Evolutionary conservation across 1,139 yeast genomes (phyloP).

Genomic region (Taphrina pruni): DNA sequence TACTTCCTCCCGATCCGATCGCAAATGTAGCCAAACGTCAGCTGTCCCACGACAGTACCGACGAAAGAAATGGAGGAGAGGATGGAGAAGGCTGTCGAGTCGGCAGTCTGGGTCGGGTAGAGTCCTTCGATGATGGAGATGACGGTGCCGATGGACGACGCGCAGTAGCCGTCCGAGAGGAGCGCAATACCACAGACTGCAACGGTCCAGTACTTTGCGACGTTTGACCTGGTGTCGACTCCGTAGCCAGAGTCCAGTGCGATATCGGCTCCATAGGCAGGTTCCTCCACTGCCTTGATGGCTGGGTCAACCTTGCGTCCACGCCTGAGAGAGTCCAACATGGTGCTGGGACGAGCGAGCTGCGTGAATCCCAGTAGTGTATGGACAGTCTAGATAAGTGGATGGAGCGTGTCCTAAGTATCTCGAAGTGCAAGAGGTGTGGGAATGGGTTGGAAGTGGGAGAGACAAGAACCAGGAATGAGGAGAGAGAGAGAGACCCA

Average conservation of each 20-base stretch:
- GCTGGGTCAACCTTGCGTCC: slow-evolving; percentile 24
- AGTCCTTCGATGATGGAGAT: slow-evolving; percentile 67
- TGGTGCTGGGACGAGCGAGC: neutral
- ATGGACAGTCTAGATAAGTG: too few relatives aligned
- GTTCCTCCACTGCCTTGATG: slow-evolving; percentile 22
- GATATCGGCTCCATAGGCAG: slow-evolving; percentile 17
- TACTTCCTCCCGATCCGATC: slow-evolving; percentile 78
- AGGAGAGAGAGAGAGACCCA: too few relatives aligned
- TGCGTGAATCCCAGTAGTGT: too few relatives aligned
- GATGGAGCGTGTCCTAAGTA: too few relatives aligned
- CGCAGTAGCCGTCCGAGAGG: slow-evolving; percentile 57
- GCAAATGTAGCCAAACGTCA: slow-evolving; percentile 75
- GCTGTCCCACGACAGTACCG: slow-evolving; percentile 89
- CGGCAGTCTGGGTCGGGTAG: slow-evolving; percentile 67
- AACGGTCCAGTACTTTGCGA: slow-evolving; percentile 64
- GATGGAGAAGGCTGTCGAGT: slow-evolving; percentile 73
- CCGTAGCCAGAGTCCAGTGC: slow-evolving; percentile 23
- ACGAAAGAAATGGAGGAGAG: slow-evolving; percentile 88
- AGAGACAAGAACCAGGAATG: too few relatives aligned
- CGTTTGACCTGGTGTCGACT: slow-evolving; percentile 29
- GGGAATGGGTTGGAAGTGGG: too few relatives aligned
- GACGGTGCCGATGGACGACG: slow-evolving; percentile 69
- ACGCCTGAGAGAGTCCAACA: slow-evolving; percentile 32
- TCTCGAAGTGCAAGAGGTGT: too few relatives aligned
- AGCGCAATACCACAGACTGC: slow-evolving; percentile 89